Base-by-base conservation (phyloP, 768 basidiomycete genomes). In the Kwoniella europaea region DNA sequence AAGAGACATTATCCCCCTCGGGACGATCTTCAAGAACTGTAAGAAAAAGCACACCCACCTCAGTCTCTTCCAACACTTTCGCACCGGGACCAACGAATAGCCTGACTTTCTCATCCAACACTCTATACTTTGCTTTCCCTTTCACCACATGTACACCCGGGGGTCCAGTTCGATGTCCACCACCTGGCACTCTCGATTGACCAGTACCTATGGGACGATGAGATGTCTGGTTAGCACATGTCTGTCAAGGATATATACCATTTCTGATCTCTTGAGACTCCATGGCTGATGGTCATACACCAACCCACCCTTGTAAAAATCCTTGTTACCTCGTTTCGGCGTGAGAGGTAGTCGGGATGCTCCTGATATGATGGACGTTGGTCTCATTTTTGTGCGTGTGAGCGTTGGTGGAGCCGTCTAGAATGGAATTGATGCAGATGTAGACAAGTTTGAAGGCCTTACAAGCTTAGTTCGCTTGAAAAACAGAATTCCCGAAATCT, bases 301-400 rank as follows among this genome's bases (percentile, higher is more conserved):
- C 44, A 43, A 69, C 84, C n/a, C 7, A 91, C 96, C 96, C 84
- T 98, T 98, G 87, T 97, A 98, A 82, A 87, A 98, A 80, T 99
- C 93, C 79, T 98, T 98, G 86, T 97, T 97, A 16, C 89, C 96
- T 58, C 90, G 85, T 83, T 98, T 98, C 0, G 92, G 86, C 0
- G 91, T 94, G 61, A 98, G 86, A 2, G 94, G 88, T 27, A 89
- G 86, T 67, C 96, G 87, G 0, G 92, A 93, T 22, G 94, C 94
- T 18, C 82, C 82, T 15, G 74, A 69, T 13, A 80, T 63, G 13
- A 78, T 69, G 57, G 73, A 69, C 20, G 82, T 74, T 15, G 76
- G 76, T 20, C 76, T 67, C 82, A 83, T 83, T 1, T 3, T 41
- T 73, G 67, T 13, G 41, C 16, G 59, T 60, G 15, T 0, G 41